Evolutionary conservation across 441 rosid genomes (phyloP).

Genomic region (Adansonia grandidieri): DNA sequence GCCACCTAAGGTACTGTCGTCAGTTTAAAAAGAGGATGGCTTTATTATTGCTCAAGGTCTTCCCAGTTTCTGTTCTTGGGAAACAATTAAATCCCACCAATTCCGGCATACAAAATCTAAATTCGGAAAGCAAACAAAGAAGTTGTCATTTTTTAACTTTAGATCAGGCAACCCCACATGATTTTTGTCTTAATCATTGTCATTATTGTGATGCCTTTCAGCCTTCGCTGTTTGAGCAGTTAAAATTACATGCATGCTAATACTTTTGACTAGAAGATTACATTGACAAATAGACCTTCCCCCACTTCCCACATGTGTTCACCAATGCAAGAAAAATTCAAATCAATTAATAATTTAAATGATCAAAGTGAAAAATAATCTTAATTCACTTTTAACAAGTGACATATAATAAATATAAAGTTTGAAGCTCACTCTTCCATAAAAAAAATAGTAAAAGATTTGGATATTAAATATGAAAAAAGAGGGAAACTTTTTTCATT

Average conservation of each 20-base stretch:
- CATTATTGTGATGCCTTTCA: constrained; percentile 10
- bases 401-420: no score
- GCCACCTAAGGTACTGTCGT: not conserved
- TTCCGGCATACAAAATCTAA: not conserved
- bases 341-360: not conserved
- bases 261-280: not conserved
- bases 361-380: constrained; percentile 15
- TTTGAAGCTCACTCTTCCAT: no score
- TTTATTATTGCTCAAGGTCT: not conserved
- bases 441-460: no score
- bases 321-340: not conserved
- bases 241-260: not conserved
- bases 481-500: constrained; percentile 22
- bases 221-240: not conserved
- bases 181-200: constrained; percentile 32
- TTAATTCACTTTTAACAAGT: no score
- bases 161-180: constrained; percentile 30
- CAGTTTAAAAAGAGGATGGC: not conserved
- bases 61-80: not conserved
- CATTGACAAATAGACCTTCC: not conserved
- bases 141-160: not conserved
- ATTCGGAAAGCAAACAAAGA: not conserved
- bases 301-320: constrained; percentile 28
- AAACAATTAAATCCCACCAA: constrained; percentile 1
- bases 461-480: constrained; percentile 3